These are phyloP conservation scores for Apiospora sp. DNA, from an alignment of 2,329 filamentous ascomycete genomes.

Conservation along the genomic window DNA sequence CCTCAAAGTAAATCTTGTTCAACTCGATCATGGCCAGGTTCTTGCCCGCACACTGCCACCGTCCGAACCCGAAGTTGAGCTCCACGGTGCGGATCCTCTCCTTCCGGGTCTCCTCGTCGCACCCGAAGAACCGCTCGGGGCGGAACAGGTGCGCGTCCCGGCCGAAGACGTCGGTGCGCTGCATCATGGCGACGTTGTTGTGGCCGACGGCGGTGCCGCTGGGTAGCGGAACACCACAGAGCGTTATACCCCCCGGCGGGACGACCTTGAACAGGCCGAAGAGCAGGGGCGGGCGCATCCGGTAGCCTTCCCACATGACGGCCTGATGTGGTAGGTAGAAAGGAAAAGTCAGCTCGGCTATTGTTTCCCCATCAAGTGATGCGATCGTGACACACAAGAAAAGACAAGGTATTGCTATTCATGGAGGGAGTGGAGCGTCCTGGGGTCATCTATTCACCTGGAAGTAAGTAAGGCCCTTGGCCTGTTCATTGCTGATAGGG, in stretches of 20 bases:
- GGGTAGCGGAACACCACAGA: constrained; percentile 39
- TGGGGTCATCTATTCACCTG: constrained; percentile 12
- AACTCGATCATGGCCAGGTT: constrained; percentile 52
- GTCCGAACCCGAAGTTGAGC: constrained; percentile 50
- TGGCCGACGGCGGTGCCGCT: constrained; percentile 43
- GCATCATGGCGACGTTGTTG: constrained; percentile 41
- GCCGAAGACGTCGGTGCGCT: constrained; percentile 40
- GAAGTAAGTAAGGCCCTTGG: constrained; percentile 26
- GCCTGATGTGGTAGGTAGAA: constrained; percentile 5
- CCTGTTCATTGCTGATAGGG: constrained; percentile 26
- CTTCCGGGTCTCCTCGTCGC: constrained; percentile 38
- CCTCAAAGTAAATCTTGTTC: constrained; percentile 52
- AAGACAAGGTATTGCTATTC: background rate
- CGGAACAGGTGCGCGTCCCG: constrained; percentile 41
- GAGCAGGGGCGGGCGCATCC: constrained; percentile 18
- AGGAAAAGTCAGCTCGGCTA: background rate
- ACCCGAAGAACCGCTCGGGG: constrained; percentile 44
- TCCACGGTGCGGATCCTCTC: constrained; percentile 46
- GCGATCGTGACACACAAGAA: background rate
- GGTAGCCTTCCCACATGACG: constrained; percentile 26
- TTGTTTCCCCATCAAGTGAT: background rate
- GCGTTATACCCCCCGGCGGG: constrained; percentile 19
- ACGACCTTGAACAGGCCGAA: constrained; percentile 28
- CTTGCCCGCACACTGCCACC: constrained; percentile 50
- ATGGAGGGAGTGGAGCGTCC: background rate